Evolutionary conservation across 371 early-diverging fungal genomes (phyloP), one percentile per base, ranked within the genome.

Genomic region (Circinella umbellata): DNA sequence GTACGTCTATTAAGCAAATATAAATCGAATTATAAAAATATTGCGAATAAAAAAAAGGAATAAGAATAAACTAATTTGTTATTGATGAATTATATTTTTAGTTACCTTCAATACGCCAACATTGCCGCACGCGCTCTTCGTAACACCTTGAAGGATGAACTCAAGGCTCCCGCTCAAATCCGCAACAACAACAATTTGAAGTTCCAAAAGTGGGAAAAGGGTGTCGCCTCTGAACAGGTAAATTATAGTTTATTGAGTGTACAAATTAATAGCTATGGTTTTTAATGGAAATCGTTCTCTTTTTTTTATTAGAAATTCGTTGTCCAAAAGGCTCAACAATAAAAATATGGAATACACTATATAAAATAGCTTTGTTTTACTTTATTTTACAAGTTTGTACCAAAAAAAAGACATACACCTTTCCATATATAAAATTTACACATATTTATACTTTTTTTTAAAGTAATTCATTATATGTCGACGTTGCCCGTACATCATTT

Each of bases 101-200:
- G 95, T 74, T 96, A 96, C 89, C 87, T 96, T 73, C 92, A 94
- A 80, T 94, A 93, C 84, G 84, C 91, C 77, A 91, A 93, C 88
- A 88, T 94, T 77, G 88, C 92, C 80, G 94, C 96, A 72, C 87
- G 87, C 67, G 91, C 94, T 67, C 89, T 96, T 64, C 93, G 96
- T 77, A 90, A 91, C 82, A 83, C 91, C 34, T 85, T 96, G 79
- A 94, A 94, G 90, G 90, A 88, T 53, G 94, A 94, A 48, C 80
- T 84, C 63, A 89, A 89, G 73, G 77, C 84, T 66, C 76, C 79
- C 66, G 94, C 93, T 69, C 73, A 89, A 73, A 87, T 87, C 76
- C 90, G 95, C 70, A 89, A 94, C 74, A 89, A 91, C 74, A 90
- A 91, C 84, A 82, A 82, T 68, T 81, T 93, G 73, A 93, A 92